phyloP scores from a whole-genome alignment of 225 moss, liverwort and hornwort genomes.

The Thuidium tamariscinum region DNA sequence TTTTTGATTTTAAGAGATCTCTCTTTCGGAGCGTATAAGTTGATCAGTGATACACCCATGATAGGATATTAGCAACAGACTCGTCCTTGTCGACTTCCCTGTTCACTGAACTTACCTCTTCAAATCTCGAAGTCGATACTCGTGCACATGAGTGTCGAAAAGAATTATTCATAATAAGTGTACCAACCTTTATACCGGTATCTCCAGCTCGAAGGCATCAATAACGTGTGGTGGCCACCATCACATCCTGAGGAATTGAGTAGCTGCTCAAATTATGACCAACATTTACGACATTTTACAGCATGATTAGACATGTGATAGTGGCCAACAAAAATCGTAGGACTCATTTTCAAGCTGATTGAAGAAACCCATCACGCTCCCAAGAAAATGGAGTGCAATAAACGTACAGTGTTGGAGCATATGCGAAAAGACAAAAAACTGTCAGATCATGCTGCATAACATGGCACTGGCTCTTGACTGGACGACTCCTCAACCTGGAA shows the following conservation, averaged over 20 bases:
- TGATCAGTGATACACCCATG: background rate
- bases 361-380: background rate
- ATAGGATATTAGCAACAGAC: background rate
- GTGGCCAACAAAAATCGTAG: background rate
- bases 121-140: background rate
- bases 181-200: background rate
- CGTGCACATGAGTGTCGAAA: background rate
- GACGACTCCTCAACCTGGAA: constrained; percentile 1
- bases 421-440: background rate
- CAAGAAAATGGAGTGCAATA: background rate
- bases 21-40: background rate
- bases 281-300: background rate
- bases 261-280: background rate
- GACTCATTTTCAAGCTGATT: background rate
- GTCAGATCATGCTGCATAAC: background rate
- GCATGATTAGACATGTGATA: background rate
- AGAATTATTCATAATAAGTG: background rate
- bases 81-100: background rate
- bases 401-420: background rate
- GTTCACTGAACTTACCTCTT: background rate
- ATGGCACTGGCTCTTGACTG: background rate
- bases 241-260: background rate
- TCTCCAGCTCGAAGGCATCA: background rate
- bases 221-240: background rate
- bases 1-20: background rate